phyloP scores from a whole-genome alignment of 768 basidiomycete genomes.

The Dacryopinax spathularia region DNA sequence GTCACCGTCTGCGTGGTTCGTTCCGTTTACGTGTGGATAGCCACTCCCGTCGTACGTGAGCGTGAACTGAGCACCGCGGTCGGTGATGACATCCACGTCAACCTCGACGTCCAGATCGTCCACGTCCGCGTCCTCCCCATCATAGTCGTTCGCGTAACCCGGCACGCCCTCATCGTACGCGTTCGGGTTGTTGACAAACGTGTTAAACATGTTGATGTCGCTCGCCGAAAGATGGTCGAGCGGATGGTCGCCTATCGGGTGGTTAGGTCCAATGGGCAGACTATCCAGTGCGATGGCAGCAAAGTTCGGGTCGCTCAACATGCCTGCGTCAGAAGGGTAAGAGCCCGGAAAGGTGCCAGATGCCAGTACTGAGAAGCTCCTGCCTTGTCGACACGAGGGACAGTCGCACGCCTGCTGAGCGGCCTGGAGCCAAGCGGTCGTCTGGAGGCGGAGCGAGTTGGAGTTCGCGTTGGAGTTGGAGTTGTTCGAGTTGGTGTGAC shows the following conservation, averaged over 20 bases:
- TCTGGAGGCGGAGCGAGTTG: conserved; percentile 33
- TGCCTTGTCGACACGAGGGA: conserved; percentile 25
- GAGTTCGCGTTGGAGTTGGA: too few species aligned
- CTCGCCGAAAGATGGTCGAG: conserved; percentile 24
- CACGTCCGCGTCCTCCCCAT: conserved; percentile 29
- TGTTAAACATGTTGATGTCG: conserved; percentile 23
- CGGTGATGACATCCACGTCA: conserved; percentile 7
- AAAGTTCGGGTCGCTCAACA: conserved; percentile 42
- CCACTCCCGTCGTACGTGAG: conserved; percentile 10
- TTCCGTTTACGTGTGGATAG: conserved; percentile 4
- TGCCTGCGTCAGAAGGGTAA: conserved; percentile 36
- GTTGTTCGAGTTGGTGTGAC: conserved; percentile 25
- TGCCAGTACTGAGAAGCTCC: conserved; percentile 18
- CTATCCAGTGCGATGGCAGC: neutral
- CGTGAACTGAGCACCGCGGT: conserved; percentile 8
- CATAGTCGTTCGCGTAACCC: conserved; percentile 23
- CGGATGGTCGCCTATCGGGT: conserved; percentile 35
- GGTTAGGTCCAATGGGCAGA: conserved; percentile 14
- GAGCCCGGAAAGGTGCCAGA: neutral
- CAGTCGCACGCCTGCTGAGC: conserved; percentile 50
- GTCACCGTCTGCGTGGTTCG: neutral
- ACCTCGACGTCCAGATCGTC: conserved; percentile 25
- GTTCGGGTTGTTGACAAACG: conserved; percentile 9
- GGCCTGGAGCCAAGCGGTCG: conserved; percentile 51
- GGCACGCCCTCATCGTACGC: conserved; percentile 23